Base-by-base conservation (phyloP, 2,329 filamentous ascomycete species). In the Camillea tinctor region DNA sequence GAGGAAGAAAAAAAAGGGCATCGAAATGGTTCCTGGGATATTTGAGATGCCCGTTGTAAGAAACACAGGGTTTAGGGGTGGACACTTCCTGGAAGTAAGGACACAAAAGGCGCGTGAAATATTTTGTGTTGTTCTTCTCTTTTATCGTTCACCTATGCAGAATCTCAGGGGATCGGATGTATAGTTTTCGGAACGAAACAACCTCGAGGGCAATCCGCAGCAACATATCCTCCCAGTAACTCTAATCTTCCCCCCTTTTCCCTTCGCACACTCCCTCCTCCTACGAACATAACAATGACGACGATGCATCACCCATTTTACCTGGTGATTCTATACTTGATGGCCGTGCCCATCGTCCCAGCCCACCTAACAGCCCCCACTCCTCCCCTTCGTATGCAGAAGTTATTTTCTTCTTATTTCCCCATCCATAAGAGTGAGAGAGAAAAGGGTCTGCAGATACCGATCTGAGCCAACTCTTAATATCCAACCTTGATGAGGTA, bases 401-500 rank as follows among this genome's bases (percentile, higher is more conserved):
- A 44, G 36, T 44, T 3, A 4, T 30, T 30, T 30, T 30, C 51
- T 9, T 26, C 26, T 36, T n/a, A n/a, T n/a, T 23, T 20, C 51
- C 23, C 17, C 26, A 13, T 19, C 11, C 50, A 51, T n/a, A 51
- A 51, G 22, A 30, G 26, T 2, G 26, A 30, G 26, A 9, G 3
- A 21, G 20, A 21, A 13, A 22, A 24, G 11, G 50, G 50, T 21
- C 22, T 51, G 50, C 8, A 9, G n/a, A n/a, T 26, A 26, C 9
- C 19, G 13, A 40, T 30, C 50, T 23, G 30, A 60, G 55, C 58
- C 54, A 52, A 36, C 49, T 57, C 59, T 81, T 87, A 97, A 83
- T 96, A 97, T 66, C 87, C 86, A 66, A 85, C 81, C 70, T 86
- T 84, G 75, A 91, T 88, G 65, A 97, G 86, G 82, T 98, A 97